Base-by-base conservation (phyloP, 805 yeast species). In the Blastobotrys muscicola region DNA sequence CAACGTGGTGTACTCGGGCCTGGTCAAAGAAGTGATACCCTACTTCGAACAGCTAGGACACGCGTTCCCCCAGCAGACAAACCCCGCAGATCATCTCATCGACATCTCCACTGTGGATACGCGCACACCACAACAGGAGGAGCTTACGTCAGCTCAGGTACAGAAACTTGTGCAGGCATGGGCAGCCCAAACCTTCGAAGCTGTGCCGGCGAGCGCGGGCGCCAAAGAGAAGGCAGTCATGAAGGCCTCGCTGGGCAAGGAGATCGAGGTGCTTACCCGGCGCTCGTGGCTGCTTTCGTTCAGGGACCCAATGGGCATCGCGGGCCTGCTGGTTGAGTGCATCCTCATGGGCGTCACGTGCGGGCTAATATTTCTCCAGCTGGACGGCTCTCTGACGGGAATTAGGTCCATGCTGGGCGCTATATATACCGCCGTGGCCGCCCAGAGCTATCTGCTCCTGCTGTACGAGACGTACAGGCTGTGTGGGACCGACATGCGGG, bases 291-390 rank as follows among this genome's bases (percentile, higher is more conserved):
- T 66, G 15, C 52, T 76, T 6, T 72, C 76, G 23, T 43, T 56
- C 3, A 63, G 82, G 47, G 84, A 80, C 56, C 69, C 71, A 10
- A 59, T 71, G 41, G 76, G 80, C 0, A 56, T 70, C 9, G 38
- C 64, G 3, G 74, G 66, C 33, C 57, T 72, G 2, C 58, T 76
- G 5, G 49, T 67, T 14, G 70, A 67, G n/a, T 74, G 79, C 33
- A 42, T 74, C 0, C 50, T 79, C 4, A 62, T 83, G 48, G 82
- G 86, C 0, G 55, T 76, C 2, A 63, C 78, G n/a, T 63, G 74
- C 35, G 95, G 95, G 0, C 83, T 92, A 87, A 71, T 85, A 35
- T 85, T 80, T 54, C 80, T 62, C 56, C 74, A 74, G 50, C 41
- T 53, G 4, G 74, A 71, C 13, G 69, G 71, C 2, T 67, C 75